A percentile compares a stretch with the other conserved stretches of the same genome.
Evolutionary conservation across 2,329 filamentous ascomycete species (phyloP).

Genomic region (Sarocladiaceae sp.): DNA sequence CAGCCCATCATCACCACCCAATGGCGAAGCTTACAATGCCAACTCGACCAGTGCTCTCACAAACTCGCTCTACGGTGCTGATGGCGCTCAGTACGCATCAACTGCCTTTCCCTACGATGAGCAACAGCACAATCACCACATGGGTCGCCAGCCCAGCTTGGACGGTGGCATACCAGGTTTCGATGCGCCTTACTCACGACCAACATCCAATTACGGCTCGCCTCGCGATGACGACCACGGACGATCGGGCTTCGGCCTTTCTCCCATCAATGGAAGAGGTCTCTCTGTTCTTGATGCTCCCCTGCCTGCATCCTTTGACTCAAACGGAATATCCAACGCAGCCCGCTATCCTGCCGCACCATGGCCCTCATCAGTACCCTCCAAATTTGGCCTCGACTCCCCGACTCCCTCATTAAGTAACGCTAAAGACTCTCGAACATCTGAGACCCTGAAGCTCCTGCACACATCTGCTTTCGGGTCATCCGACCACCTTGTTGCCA

Average conservation of each 20-base stretch:
- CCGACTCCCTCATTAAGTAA: constrained; percentile 67
- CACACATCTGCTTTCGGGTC: constrained; percentile 64
- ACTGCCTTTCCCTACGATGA: constrained; percentile 36
- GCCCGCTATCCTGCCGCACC: constrained; percentile 73
- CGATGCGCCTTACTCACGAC: constrained; percentile 52
- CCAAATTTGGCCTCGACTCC: constrained; percentile 83
- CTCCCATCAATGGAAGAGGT: constrained; percentile 63
- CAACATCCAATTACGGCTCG: constrained; percentile 67
- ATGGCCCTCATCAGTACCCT: constrained; percentile 86
- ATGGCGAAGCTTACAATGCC: not conserved
- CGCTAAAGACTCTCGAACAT: constrained; percentile 54
- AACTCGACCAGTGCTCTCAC: constrained; percentile 61
- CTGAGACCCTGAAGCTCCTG: constrained; percentile 57
- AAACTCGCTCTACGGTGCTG: constrained; percentile 39
- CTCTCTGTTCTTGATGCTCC: constrained; percentile 92
- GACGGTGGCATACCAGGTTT: constrained; percentile 52
- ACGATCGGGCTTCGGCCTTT: constrained; percentile 66
- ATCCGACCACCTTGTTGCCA: constrained; percentile 54
- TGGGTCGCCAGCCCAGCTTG: constrained; percentile 44
- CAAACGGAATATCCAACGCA: constrained; percentile 87
- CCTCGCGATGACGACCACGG: constrained; percentile 61
- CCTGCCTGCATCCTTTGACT: constrained; percentile 91
- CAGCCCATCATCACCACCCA: not conserved
- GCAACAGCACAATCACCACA: constrained; percentile 30
- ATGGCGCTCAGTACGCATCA: constrained; percentile 23